These are phyloP conservation scores for Globisporangium mamillatum DNA, from an alignment of 352 stramenopile genomes.

Conservation along the genomic window DNA sequence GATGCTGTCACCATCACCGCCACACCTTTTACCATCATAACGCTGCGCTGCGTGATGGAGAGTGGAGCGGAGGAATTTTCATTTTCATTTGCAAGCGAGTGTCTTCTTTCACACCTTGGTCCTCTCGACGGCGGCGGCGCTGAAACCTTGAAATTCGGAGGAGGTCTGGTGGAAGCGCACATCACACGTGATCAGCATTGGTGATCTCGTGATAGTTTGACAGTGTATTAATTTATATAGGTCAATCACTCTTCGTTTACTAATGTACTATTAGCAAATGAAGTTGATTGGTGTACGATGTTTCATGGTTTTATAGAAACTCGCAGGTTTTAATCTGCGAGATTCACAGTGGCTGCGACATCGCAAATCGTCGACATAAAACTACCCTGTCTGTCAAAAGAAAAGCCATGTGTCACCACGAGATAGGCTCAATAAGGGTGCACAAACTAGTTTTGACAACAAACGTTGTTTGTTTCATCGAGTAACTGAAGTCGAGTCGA, in stretches of 20 bases:
- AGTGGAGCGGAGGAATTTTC: not conserved
- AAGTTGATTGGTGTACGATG: not conserved
- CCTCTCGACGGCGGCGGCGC: not conserved
- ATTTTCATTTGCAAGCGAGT: not conserved
- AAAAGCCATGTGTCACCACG: not conserved
- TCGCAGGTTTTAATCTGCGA: not conserved
- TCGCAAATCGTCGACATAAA: not conserved
- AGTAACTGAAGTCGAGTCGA: not conserved
- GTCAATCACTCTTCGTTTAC: too few species aligned
- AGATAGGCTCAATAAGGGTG: not conserved
- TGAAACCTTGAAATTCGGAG: not conserved
- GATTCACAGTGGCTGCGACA: not conserved
- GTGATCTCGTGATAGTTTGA: not conserved
- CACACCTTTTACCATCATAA: not conserved
- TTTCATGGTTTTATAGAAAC: not conserved
- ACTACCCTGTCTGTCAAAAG: not conserved
- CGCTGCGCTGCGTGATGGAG: not conserved
- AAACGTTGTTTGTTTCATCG: not conserved
- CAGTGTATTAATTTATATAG: not conserved
- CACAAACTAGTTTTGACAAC: not conserved
- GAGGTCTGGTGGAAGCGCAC: not conserved
- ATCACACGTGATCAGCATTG: not conserved
- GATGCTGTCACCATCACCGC: not conserved
- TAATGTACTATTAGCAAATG: too few species aligned
- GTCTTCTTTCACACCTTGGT: not conserved